phyloP scores from a whole-genome alignment of 2,329 filamentous ascomycete species.

The Graphilbum fragrans region DNA sequence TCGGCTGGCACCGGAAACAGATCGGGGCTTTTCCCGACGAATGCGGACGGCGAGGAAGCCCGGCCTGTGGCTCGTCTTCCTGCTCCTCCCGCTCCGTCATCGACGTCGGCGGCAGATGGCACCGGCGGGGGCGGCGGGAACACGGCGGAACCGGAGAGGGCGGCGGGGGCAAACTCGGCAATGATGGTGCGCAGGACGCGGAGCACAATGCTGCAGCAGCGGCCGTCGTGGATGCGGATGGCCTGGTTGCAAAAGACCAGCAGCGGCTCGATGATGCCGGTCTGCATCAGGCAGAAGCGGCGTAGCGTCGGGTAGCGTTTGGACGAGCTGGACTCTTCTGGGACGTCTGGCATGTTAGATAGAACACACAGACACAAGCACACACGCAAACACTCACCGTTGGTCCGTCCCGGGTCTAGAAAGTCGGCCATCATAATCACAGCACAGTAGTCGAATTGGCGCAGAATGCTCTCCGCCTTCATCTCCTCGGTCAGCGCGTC shows the following conservation, averaged over 20 bases:
- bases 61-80: not conserved
- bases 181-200: conserved; percentile 79
- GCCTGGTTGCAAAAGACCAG: conserved; percentile 86
- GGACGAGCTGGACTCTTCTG: conserved; percentile 9
- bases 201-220: conserved; percentile 76
- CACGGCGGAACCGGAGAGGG: not conserved
- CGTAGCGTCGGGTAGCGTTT: conserved; percentile 49
- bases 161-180: conserved; percentile 53
- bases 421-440: conserved; percentile 87
- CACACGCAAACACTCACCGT: conserved; percentile 27
- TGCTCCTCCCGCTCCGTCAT: not conserved
- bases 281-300: conserved; percentile 69
- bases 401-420: conserved; percentile 60
- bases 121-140: conserved; percentile 1
- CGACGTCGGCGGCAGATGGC: not conserved
- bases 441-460: conserved; percentile 83
- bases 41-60: too few species aligned
- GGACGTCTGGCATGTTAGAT: not conserved
- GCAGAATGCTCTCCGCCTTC: conserved; percentile 91
- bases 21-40: conserved; percentile 11
- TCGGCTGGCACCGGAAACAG: conserved; percentile 33
- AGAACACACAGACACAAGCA: not conserved
- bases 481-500: conserved; percentile 89
- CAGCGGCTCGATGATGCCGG: conserved; percentile 72
- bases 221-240: conserved; percentile 77